Percentiles rank a stretch among this genome's conserved stretches.
These are phyloP conservation scores for Daldinia concentrica DNA, from an alignment of 495 filamentous ascomycete species.

Conservation along the genomic window DNA sequence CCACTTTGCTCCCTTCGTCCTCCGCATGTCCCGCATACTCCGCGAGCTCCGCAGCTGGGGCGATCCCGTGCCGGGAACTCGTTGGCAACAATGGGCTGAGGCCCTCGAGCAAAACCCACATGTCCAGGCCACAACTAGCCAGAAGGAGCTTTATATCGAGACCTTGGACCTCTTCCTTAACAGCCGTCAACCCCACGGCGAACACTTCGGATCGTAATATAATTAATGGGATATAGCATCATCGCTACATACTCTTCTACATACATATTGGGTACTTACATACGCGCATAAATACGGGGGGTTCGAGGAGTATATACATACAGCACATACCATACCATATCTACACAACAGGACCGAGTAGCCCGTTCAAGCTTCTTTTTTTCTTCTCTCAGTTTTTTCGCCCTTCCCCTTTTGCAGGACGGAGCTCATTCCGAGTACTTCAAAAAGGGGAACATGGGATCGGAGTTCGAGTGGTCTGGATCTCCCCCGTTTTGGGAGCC, in stretches of 20 bases:
- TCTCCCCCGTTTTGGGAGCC: not conserved
- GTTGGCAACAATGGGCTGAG: conserved; percentile 82
- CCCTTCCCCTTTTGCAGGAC: conserved; percentile 16
- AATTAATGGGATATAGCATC: not conserved
- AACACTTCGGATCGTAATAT: conserved; percentile 26
- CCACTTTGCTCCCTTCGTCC: conserved; percentile 86
- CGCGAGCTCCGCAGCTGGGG: conserved; percentile 84
- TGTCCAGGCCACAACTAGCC: conserved; percentile 80
- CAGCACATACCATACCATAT: not conserved
- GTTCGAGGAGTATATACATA: conserved; percentile 26
- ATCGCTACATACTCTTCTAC: conserved; percentile 8
- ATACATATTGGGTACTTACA: conserved; percentile 32
- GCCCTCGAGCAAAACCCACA: conserved; percentile 80
- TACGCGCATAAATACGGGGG: conserved; percentile 57
- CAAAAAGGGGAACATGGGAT: conserved; percentile 2
- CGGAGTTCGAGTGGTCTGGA: conserved; percentile 13
- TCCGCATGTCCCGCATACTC: conserved; percentile 78
- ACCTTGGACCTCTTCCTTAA: conserved; percentile 70
- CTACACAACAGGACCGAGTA: not conserved
- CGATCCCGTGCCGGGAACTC: conserved; percentile 71
- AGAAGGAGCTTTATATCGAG: conserved; percentile 76
- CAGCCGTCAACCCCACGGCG: conserved; percentile 36
- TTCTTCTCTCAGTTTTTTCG: not conserved
- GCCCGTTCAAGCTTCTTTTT: not conserved
- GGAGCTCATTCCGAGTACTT: not conserved